Percentiles rank a stretch among this genome's conserved stretches.
Conservation (phyloP, 768 basidiomycete genomes). For the Phanerochaete carnosa region DNA sequence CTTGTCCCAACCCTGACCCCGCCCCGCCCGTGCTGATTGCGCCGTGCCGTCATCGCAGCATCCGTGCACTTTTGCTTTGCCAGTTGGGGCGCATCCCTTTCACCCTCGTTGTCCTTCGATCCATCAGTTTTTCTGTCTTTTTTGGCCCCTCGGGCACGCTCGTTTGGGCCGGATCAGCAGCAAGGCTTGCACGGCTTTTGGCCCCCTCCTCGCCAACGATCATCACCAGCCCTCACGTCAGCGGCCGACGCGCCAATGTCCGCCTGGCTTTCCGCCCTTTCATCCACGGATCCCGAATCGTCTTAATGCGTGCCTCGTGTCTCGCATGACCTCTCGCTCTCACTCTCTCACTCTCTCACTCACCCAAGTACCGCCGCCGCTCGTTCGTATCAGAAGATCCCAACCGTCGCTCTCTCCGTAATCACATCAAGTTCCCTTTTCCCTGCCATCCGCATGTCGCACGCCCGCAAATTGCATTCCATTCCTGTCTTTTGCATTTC, state of each 20-base stretch:
- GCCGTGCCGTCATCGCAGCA: background rate
- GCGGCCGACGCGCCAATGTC: no score
- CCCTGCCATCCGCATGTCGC: background rate
- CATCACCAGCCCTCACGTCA: no score
- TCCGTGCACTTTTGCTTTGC: background rate
- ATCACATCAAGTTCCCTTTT: background rate
- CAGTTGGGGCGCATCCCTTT: no score
- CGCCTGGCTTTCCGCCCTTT: background rate
- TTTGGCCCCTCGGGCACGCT: no score
- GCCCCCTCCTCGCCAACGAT: no score
- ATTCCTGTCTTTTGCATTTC: background rate
- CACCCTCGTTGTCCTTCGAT: background rate
- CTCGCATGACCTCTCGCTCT: background rate
- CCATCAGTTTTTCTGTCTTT: conserved; percentile 3
- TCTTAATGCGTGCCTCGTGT: background rate
- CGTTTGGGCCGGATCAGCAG: no score
- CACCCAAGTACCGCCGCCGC: no score
- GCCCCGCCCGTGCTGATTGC: background rate
- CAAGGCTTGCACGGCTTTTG: no score
- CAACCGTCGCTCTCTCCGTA: background rate
- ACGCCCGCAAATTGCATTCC: background rate
- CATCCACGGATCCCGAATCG: background rate
- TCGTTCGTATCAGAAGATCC: background rate
- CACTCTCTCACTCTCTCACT: background rate
- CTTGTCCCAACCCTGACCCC: background rate